Base-by-base conservation (phyloP, 192 early-diverging fungal species). In the Coemansia sp. region DNA sequence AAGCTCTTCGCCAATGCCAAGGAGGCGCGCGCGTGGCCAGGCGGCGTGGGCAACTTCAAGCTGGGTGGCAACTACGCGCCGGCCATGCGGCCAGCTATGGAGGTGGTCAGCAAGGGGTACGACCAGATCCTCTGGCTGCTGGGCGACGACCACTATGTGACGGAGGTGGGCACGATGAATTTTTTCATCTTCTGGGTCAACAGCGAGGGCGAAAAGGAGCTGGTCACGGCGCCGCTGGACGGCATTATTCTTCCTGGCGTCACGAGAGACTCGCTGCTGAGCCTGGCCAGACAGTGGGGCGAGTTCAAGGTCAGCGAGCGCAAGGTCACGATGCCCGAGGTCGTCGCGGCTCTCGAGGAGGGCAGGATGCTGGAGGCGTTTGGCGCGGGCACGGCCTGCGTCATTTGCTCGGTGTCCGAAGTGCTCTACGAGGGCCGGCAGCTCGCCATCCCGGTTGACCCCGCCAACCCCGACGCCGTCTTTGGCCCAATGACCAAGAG, bases 131-230 rank as follows among this genome's bases (percentile, higher is more conserved):
- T 98, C 68, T 98, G 95, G 95, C 77, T 98, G 33, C 91, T 94
- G 79, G 95, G 95, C 50, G 63, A 81, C 13, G 81, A 96, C 19
- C 83, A 91, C 59, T 79, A 88, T 53, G 70, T 98, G 33, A 98
- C 94, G 8, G 95, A 98, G 69, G 95, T 95, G 13, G 95, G 95
- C 26, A 94, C 95, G 17, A 96, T 96, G 93, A 98, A 98, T 80
- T 89, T 91, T 66, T 95, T 98, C 65, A 78, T 90, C 21, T 84
- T 82, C 77, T 92, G 89, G 90, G 87, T 79, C 64, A 93, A 90
- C 78, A 80, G 82, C 14, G 45, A 87, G 15, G 91, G 90, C 51
- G 85, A 93, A 58, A 80, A 49, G 22, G 94, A 98, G 80, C 81
- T 98, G 39, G 76, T 91, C 6, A 98, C 95, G 1, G 93, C 95